Percentiles rank a stretch among this genome's conserved stretches.
Conservation (phyloP, 1,284 basidiomycete species). For the Ustilago curta region DNA sequence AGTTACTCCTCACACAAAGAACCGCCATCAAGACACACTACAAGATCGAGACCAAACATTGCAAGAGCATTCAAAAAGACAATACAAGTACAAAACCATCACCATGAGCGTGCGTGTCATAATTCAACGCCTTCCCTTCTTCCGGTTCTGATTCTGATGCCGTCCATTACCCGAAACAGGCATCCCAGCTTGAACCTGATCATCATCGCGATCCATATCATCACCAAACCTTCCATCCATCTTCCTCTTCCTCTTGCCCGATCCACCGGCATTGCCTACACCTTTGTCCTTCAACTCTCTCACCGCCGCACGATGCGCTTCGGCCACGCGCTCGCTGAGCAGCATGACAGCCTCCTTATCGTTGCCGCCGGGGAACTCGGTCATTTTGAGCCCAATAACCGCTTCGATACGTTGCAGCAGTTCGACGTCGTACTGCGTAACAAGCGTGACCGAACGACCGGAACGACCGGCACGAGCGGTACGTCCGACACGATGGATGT, state of each 20-base stretch:
- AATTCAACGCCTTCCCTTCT: constrained; percentile 43
- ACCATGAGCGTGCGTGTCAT: not conserved
- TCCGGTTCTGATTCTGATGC: constrained; percentile 35
- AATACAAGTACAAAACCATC: no score
- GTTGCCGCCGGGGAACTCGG: constrained; percentile 79
- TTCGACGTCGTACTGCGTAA: constrained; percentile 99
- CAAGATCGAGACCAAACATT: not conserved
- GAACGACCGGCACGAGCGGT: constrained; percentile 95
- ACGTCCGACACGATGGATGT: constrained; percentile 97
- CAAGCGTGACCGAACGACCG: constrained; percentile 94
- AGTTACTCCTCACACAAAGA: no score
- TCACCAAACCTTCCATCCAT: constrained; percentile 49
- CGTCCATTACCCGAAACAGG: constrained; percentile 34
- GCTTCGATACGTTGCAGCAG: constrained; percentile 85
- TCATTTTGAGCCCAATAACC: constrained; percentile 92
- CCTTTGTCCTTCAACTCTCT: constrained; percentile 73
- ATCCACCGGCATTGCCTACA: constrained; percentile 56
- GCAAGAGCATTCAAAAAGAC: no score
- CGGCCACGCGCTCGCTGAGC: constrained; percentile 87
- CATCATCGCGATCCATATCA: constrained; percentile 68
- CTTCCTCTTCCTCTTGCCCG: constrained; percentile 62
- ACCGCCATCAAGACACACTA: constrained; percentile 8
- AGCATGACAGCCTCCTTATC: constrained; percentile 91
- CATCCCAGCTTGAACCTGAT: constrained; percentile 57
- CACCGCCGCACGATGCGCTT: constrained; percentile 85